A percentile compares a stretch with the other conserved stretches of the same genome.
Evolutionary conservation across 2,329 filamentous ascomycete genomes (phyloP).

Genomic region (Alternaria solani): DNA sequence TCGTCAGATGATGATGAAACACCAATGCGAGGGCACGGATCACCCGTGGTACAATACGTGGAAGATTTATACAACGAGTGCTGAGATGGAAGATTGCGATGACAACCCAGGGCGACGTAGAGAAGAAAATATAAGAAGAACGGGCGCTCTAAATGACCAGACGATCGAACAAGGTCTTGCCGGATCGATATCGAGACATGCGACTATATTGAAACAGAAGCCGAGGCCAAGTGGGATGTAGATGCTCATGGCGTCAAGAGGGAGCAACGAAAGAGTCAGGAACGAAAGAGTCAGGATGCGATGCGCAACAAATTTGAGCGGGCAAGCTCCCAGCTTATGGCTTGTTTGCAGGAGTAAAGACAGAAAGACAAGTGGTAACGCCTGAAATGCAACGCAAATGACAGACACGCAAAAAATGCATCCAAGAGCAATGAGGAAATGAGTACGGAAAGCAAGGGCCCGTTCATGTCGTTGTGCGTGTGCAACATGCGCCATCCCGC

Average conservation of each 20-base stretch:
- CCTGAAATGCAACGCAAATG: constrained; percentile 10
- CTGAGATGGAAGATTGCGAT: background rate
- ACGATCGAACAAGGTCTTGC: background rate
- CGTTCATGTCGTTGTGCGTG: constrained; percentile 1
- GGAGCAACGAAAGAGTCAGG: background rate
- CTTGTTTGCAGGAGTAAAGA: constrained; percentile 2
- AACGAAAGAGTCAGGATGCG: background rate
- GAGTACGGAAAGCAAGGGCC: background rate
- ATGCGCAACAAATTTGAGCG: background rate
- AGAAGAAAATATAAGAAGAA: background rate
- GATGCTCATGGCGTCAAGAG: background rate
- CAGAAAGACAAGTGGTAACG: constrained; percentile 5
- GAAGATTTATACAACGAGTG: background rate
- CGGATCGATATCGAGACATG: background rate
- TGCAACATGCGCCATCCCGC: constrained; percentile 10
- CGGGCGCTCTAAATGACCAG: background rate
- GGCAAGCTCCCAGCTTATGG: background rate
- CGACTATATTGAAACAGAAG: background rate
- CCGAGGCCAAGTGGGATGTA: background rate
- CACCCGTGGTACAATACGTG: constrained; percentile 4
- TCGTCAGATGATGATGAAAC: constrained; percentile 13
- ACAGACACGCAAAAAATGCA: constrained; percentile 2
- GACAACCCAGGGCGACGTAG: background rate
- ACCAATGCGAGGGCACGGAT: constrained; percentile 18
- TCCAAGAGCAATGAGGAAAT: background rate